Conservation (phyloP, 176 grass and related monocot genomes). For the Cenchrus americanus region DNA sequence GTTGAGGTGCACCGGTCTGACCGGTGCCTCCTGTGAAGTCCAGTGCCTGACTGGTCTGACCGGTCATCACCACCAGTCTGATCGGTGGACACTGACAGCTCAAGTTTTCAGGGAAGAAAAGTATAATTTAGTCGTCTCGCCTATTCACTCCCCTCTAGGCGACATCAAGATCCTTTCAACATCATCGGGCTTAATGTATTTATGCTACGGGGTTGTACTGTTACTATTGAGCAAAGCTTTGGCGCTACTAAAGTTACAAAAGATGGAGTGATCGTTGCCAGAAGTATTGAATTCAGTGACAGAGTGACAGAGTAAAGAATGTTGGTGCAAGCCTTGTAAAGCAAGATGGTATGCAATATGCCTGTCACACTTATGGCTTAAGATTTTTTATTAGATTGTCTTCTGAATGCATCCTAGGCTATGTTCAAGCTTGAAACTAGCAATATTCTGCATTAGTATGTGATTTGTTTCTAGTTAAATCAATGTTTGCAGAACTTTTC, state of each 20-base stretch:
- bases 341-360: constrained; percentile 75
- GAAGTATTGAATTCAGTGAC: constrained; percentile 95
- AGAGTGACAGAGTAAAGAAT: constrained; percentile 91
- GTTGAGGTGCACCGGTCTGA: too few species aligned
- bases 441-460: background rate
- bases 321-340: constrained; percentile 95
- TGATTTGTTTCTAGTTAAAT: constrained; percentile 14
- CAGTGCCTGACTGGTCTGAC: too few species aligned
- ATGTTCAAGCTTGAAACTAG: background rate
- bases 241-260: constrained; percentile 97
- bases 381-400: background rate
- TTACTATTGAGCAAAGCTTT: constrained; percentile 92
- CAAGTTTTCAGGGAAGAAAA: too few species aligned
- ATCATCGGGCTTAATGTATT: constrained; percentile 1
- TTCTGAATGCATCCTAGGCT: background rate
- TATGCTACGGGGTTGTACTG: constrained; percentile 72
- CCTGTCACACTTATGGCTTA: background rate
- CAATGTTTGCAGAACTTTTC: background rate
- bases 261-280: constrained; percentile 96
- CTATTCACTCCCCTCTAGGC: too few species aligned
- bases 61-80: too few species aligned
- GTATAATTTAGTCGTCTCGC: too few species aligned
- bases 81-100: too few species aligned
- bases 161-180: too few species aligned
- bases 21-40: too few species aligned